phyloP scores from a whole-genome alignment of 2,329 filamentous ascomycete genomes.

The Trichoderma atroviride region DNA sequence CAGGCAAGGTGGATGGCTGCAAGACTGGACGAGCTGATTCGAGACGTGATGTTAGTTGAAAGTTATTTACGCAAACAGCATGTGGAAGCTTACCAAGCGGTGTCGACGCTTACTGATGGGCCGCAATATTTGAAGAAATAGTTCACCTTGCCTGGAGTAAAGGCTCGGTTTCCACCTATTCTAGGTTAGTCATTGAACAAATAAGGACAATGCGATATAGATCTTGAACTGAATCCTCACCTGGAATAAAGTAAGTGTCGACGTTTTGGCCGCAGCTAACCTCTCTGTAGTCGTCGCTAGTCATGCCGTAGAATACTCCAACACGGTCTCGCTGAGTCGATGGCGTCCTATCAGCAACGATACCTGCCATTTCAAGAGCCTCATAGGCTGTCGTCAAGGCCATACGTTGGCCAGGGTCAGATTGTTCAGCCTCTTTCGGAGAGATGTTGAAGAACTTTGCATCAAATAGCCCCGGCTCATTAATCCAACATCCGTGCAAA shows the following conservation, averaged over 20 bases:
- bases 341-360: constrained; percentile 26
- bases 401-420: constrained; percentile 75
- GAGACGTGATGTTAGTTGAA: background rate
- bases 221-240: background rate
- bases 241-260: constrained; percentile 58
- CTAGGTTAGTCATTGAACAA: background rate
- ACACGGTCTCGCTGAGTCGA: constrained; percentile 61
- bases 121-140: constrained; percentile 79
- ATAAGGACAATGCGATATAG: background rate
- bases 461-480: constrained; percentile 74
- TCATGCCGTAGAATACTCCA: constrained; percentile 76
- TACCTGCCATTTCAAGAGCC: constrained; percentile 62
- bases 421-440: constrained; percentile 73
- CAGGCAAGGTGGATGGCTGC: constrained; percentile 57
- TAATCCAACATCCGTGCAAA: constrained; percentile 70
- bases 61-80: too few relatives aligned
- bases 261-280: constrained; percentile 71
- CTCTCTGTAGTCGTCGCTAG: constrained; percentile 79
- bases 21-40: constrained; percentile 66
- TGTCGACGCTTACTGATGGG: constrained; percentile 69
- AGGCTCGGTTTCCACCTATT: constrained; percentile 49
- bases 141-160: constrained; percentile 66
- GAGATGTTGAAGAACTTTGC: constrained; percentile 83
- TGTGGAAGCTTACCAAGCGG: constrained; percentile 52
- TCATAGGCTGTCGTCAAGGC: constrained; percentile 77